Evolutionary conservation across 225 moss, liverwort and hornwort species (phyloP).

Genomic region (Climacium dendroides): DNA sequence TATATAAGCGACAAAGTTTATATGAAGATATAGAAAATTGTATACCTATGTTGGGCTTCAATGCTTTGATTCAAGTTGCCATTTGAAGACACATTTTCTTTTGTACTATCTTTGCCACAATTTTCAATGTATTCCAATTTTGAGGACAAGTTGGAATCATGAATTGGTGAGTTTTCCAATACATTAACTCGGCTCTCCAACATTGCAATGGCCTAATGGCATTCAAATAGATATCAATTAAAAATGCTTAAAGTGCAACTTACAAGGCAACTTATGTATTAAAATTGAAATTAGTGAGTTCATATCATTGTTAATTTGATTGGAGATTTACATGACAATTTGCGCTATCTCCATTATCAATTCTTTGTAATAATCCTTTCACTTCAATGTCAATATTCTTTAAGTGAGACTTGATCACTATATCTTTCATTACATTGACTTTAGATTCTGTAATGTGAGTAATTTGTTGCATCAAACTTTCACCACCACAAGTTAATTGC

Average conservation of each 20-base stretch:
- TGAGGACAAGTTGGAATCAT: constrained; percentile 17
- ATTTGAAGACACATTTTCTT: not conserved
- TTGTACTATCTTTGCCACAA: not conserved
- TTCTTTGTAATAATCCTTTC: constrained; percentile 24
- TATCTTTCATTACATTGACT: constrained; percentile 46
- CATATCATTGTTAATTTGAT: not conserved
- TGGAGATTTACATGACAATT: constrained; percentile 25
- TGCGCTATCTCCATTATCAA: constrained; percentile 21
- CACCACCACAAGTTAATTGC: constrained; percentile 18
- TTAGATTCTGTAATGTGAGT: constrained; percentile 31
- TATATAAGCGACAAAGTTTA: not conserved
- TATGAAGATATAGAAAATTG: not conserved
- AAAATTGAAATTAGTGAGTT: not conserved
- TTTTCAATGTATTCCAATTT: constrained; percentile 46
- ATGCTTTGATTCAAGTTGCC: constrained; percentile 17
- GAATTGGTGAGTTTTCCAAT: constrained; percentile 25
- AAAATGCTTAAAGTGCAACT: not conserved
- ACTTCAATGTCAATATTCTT: constrained; percentile 4
- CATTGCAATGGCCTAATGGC: constrained; percentile 4
- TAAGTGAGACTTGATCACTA: not conserved
- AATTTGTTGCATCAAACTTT: constrained; percentile 45
- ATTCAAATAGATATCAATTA: not conserved
- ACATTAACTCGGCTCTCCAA: constrained; percentile 28
- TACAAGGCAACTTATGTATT: not conserved
- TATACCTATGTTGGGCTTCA: constrained; percentile 45